Base-by-base conservation (phyloP, 2,329 filamentous ascomycete species). In the Pseudocercospora cruenta region DNA sequence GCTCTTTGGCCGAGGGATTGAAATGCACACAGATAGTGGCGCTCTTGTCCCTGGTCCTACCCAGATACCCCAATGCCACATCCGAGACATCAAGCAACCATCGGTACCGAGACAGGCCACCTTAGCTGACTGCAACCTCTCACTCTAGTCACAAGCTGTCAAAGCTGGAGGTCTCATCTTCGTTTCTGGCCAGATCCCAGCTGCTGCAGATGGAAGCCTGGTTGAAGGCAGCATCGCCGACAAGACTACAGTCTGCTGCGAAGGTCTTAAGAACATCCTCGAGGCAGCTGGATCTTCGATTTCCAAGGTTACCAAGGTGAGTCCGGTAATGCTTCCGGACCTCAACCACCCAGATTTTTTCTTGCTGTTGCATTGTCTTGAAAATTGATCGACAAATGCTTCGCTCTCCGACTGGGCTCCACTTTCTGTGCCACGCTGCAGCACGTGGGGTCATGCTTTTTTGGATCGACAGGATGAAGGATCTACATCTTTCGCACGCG, bases 251-350 rank as follows among this genome's bases (percentile, higher is more conserved):
- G 85, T 86, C 74, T 91, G 87, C 83, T 90, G 90, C 81, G 85
- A 91, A 80, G 96, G 96, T 81, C 87, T 97, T 76, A 86, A 90
- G 79, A 91, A 91, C 51, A 92, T 98, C 64, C 88, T 98, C 60
- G 86, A 88, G 67, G 92, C 90, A 73, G 93, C 93, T 24, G 93
- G 92, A 62, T 94, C 91, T 22, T 87, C 86, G 60, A 86, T 98
- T 66, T 81, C 87, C 70, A 91, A 89, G 80, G 90, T 97, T 55
- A 91, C 97, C 82, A 97, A 97, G 86, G 91, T 93, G 64, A 39
- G 70, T 67, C 33, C 54, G 28, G 22, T 21, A 21, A 28, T 58
- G 28, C 19, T 47, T 4, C 45, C 45, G n/a, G 21, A 24, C n/a
- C 49, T 5, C 22, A 54, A n/a, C 22, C 10, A 16, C 24, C 24